Evolutionary conservation across 768 basidiomycete genomes (phyloP).

Genomic region (Mycena olivaceomarginata): DNA sequence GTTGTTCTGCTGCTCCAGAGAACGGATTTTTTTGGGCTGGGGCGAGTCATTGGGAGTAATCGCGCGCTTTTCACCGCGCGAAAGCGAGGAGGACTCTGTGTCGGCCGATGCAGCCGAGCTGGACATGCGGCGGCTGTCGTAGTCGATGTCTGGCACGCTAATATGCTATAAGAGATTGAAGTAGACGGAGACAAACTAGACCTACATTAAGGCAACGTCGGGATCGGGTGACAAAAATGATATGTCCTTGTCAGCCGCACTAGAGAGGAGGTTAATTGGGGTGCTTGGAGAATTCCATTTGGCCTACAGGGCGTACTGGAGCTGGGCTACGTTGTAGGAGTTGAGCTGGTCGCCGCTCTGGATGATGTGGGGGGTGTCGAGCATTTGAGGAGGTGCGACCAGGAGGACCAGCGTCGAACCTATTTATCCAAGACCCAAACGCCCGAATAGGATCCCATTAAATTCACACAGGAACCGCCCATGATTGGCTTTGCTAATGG

Average conservation of each 20-base stretch:
- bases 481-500: no score
- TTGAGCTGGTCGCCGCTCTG: slow-evolving; percentile 67
- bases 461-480: slow-evolving; percentile 25
- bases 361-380: slow-evolving; percentile 66
- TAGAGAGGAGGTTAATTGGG: slow-evolving; percentile 31
- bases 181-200: slow-evolving; percentile 42
- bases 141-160: slow-evolving; percentile 71
- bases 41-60: slow-evolving; percentile 75
- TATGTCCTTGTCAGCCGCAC: slow-evolving; percentile 43
- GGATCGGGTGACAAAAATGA: slow-evolving; percentile 50
- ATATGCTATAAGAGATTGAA: neutral
- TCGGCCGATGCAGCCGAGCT: slow-evolving; percentile 83
- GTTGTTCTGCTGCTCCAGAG: slow-evolving; percentile 53
- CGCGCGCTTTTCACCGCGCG: slow-evolving; percentile 77
- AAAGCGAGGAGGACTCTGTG: slow-evolving; percentile 77
- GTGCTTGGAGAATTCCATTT: neutral
- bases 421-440: slow-evolving; percentile 47
- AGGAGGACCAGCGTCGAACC: slow-evolving; percentile 19
- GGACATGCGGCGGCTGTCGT: slow-evolving; percentile 85
- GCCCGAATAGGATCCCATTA: slow-evolving; percentile 46
- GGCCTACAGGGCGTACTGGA: slow-evolving; percentile 74
- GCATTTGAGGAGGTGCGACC: slow-evolving; percentile 64
- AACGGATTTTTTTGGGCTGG: slow-evolving; percentile 70
- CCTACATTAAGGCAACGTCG: slow-evolving; percentile 66
- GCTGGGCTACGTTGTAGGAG: slow-evolving; percentile 78